phyloP scores from a whole-genome alignment of 306 rosid species.

The Acacia melanoxylon region DNA sequence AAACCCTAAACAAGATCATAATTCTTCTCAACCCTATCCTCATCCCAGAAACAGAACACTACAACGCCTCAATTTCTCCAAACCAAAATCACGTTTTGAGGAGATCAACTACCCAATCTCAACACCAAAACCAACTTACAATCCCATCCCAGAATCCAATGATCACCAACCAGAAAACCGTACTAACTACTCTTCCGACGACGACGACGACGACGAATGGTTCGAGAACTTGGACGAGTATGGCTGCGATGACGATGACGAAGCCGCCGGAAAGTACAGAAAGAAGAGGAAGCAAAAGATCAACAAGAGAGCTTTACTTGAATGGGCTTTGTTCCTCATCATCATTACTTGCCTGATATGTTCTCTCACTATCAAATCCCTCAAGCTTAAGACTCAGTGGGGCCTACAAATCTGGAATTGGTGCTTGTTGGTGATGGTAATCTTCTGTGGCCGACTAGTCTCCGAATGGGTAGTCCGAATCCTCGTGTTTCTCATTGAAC shows the following conservation, averaged over 20 bases:
- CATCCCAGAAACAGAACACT: slow-evolving; percentile 9
- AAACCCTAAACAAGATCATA: neutral
- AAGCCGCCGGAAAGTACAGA: neutral
- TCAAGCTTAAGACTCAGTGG: neutral
- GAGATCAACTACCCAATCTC: slow-evolving; percentile 16
- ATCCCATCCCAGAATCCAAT: neutral
- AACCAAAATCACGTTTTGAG: slow-evolving; percentile 27
- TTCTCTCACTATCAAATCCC: slow-evolving; percentile 18
- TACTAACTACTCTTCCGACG: neutral
- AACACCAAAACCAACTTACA: neutral
- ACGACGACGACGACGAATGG: slow-evolving; percentile 10
- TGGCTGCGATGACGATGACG: neutral
- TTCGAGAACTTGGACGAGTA: neutral
- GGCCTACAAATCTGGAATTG: slow-evolving; percentile 26
- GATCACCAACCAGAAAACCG: neutral
- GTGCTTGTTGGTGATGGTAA: slow-evolving; percentile 26
- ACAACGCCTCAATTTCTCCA: slow-evolving; percentile 12
- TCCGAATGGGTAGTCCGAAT: slow-evolving; percentile 19
- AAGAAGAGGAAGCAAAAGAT: slow-evolving; percentile 8
- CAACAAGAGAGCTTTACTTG: slow-evolving; percentile 9
- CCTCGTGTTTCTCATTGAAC: slow-evolving; percentile 13
- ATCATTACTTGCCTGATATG: slow-evolving; percentile 24
- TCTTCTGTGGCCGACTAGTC: slow-evolving; percentile 22
- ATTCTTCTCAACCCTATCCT: neutral
- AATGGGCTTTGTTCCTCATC: slow-evolving; percentile 25